A percentile compares a stretch with the other conserved stretches of the same genome.
Evolutionary conservation across 805 yeast species (phyloP).

Genomic region (Zygoascus bituminiphila): DNA sequence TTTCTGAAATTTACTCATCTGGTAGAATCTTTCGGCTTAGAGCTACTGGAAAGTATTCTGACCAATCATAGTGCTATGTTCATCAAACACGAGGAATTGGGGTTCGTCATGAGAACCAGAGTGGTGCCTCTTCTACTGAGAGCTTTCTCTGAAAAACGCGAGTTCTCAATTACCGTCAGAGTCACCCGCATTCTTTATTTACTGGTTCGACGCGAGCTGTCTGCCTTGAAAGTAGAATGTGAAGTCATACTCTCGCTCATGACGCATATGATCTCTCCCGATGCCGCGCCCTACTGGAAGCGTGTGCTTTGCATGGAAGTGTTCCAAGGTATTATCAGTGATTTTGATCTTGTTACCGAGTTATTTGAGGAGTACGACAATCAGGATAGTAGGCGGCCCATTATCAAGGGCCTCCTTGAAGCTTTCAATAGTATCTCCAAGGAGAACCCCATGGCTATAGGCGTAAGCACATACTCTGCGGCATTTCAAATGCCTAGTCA

Average conservation of each 20-base stretch:
- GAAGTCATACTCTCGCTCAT: conserved; percentile 72
- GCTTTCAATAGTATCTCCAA: conserved; percentile 34
- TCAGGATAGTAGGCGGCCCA: conserved; percentile 47
- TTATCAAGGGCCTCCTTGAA: conserved; percentile 46
- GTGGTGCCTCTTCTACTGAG: conserved; percentile 71
- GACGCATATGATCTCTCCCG: conserved; percentile 59
- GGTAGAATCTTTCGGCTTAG: conserved; percentile 65
- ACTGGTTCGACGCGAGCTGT: conserved; percentile 53
- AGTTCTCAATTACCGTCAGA: conserved; percentile 65
- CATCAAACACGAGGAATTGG: conserved; percentile 52
- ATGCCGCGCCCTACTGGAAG: conserved; percentile 62
- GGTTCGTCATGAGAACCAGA: conserved; percentile 53
- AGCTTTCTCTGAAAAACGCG: conserved; percentile 47
- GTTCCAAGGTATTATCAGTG: conserved; percentile 49
- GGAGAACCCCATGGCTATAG: conserved; percentile 31
- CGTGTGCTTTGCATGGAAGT: conserved; percentile 66
- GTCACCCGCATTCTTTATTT: conserved; percentile 64
- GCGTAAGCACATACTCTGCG: conserved; percentile 11
- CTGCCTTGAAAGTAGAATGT: conserved; percentile 60
- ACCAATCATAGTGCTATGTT: conserved; percentile 54
- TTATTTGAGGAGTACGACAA: conserved; percentile 60
- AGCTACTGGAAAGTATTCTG: conserved; percentile 71
- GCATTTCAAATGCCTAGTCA: conserved; percentile 13
- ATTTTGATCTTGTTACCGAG: conserved; percentile 42
- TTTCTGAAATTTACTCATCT: conserved; percentile 44